Evolutionary conservation across 1,284 basidiomycete genomes (phyloP), one percentile per base, ranked within the genome.

Genomic region (Taiwanofungus camphoratus): DNA sequence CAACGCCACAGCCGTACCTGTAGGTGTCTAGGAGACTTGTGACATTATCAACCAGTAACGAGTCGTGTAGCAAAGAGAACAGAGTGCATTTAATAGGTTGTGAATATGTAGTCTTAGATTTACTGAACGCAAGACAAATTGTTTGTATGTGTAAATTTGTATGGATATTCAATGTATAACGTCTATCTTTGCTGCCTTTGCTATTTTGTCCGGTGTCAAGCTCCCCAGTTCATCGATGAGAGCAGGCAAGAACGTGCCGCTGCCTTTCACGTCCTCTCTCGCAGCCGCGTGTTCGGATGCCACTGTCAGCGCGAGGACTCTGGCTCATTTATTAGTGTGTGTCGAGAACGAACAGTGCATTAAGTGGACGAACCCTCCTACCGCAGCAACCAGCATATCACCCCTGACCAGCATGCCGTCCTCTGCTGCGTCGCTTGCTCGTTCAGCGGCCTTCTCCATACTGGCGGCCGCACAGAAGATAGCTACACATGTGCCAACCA

Each of bases 181-280:
- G 38, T 70, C 63, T 15, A 91, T 60, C 48, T 74, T 79, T 2
- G 78, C 79, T 18, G 64, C 56, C 33, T 67, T 48, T 15, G 56
- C 54, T 7, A 91, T 55, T 9, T 66, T 73, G 20, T 79, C 75
- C 1, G 81, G 70, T 5, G 73, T 76, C 42, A 93, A 63, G 11
- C 70, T 65, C 54, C 77, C 82, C 36, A 95, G 66, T 55, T 84
- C 83, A 58, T 97, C 93, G 29, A 97, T 86, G 42, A 97, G 68
- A 0, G 86, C 90, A 15, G 89, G 75, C 18, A 95, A 66, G 69
- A 97, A 96, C 0, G 91, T 89, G 32, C 91, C 92, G 3, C 91
- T 85, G 0, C 93, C 94, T 38, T 70, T 72, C 19, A 95, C 89
- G 46, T 85, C 79, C 1, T 67, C 56, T 35, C 82, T 71, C n/a